Base-by-base conservation (phyloP, 345 rosid species). In the Boechera retrofracta region DNA sequence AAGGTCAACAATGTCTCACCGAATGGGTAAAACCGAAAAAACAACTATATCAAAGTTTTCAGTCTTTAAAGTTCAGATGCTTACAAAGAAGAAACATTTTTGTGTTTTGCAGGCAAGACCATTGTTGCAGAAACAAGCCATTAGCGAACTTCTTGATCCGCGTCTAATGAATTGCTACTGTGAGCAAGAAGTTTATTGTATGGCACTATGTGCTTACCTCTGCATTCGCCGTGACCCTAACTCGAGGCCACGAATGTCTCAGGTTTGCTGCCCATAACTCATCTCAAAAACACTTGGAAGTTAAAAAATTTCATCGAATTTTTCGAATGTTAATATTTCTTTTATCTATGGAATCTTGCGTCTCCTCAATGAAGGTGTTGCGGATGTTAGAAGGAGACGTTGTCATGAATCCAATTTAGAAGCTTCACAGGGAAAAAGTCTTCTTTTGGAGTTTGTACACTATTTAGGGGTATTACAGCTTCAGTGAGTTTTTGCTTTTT, bases 221-320 rank as follows among this genome's bases (percentile, higher is more conserved):
- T 95, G 99, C 83, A 88, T 91, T 77, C 81, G 96, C 9, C 88
- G 98, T 39, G 94, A 92, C 79, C 98, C 99, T 68, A 80, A 79
- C 38, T 83, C 81, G 6, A 86, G 99, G 85, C 99, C 98, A 79
- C 86, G 99, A 12, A 92, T 95, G 94, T 92, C 99, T 80, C 97
- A 92, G 96, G 99, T 95, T 79, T 45, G 71, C 15, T 59, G 52
- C 65, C 15, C 42, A 61, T 57, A 70, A 31, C 39, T 71, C 72
- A 66, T 60, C 48, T 18, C 31, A 4, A 36, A 64, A 69, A 70
- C 26, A 32, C 11, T 63, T 26, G 0, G 4, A 79, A 26, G 8
- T 10, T 28, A 0, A 4, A 11, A 57, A 65, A 16, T 12, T 15
- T 1, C 3, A 48, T 60, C 2, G 2, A 57, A 35, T 52, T 16